These are phyloP conservation scores for Clarireedia homoeocarpa DNA, from an alignment of 2,329 filamentous ascomycete genomes.

Conservation along the genomic window DNA sequence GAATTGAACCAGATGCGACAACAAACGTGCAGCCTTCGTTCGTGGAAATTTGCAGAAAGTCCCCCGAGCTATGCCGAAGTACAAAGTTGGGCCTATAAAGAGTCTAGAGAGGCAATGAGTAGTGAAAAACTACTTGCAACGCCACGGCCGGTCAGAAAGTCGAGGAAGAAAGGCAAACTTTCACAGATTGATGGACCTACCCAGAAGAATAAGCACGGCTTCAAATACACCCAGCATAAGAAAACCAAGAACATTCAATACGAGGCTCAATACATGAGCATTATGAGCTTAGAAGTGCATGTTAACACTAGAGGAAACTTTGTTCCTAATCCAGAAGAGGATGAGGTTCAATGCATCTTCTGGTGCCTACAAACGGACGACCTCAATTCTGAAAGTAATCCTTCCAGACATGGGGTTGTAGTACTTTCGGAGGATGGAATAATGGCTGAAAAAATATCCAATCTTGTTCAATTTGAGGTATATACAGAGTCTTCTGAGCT, in stretches of 20 bases:
- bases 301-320: constrained; percentile 77
- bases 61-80: constrained; percentile 70
- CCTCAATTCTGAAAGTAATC: constrained; percentile 42
- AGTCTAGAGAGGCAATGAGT: constrained; percentile 27
- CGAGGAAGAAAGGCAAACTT: constrained; percentile 34
- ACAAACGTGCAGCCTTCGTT: constrained; percentile 51
- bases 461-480: constrained; percentile 55
- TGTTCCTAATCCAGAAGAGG: constrained; percentile 81
- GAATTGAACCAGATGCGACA: constrained; percentile 43
- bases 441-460: constrained; percentile 53
- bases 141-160: constrained; percentile 9
- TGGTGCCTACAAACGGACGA: constrained; percentile 83
- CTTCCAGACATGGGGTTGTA: constrained; percentile 61
- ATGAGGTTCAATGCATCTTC: constrained; percentile 81
- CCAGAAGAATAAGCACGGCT: constrained; percentile 71
- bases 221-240: constrained; percentile 75
- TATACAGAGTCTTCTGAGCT: constrained; percentile 72
- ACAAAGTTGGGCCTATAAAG: constrained; percentile 50
- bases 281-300: constrained; percentile 89
- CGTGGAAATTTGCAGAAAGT: constrained; percentile 68
- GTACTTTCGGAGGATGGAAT: constrained; percentile 57
- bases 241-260: constrained; percentile 71
- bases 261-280: constrained; percentile 90
- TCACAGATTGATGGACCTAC: constrained; percentile 89
- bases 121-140: constrained; percentile 9